Base-by-base conservation (phyloP, 2,329 filamentous ascomycete genomes). In the Monosporascus sp. region DNA sequence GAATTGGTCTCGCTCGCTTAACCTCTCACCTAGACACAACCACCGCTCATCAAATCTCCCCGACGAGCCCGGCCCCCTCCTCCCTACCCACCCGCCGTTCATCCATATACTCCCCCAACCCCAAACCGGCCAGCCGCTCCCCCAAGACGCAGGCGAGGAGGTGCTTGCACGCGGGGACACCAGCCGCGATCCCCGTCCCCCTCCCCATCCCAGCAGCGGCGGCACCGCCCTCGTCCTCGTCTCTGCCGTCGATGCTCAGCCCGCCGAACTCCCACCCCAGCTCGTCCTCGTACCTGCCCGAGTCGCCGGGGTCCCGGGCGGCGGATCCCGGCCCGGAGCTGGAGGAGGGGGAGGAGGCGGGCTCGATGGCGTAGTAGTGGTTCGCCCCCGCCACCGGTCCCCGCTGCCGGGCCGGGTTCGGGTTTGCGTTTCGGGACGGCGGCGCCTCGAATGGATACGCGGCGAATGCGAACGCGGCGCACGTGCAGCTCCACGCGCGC, bases 401-500 rank as follows among this genome's bases (percentile, higher is more conserved):
- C 31, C 31, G 31, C 5, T 34, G 31, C 31, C 31, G 11, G 11
- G 11, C 31, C 48, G 50, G 54, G 17, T 61, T 57, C 24, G 50
- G 16, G 48, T 41, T 38, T 37, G 9, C 31, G 31, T 34, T 14
- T 11, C 4, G 31, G 11, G 31, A 34, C 31, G 31, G 11, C 31
- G 31, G 31, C 31, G 50, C 56, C 22, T 64, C 49, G 19, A 71
- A 69, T 2, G 78, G 76, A 61, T 91, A 92, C 2, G 86, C 82
- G 20, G 86, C 77, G 57, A 95, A 86, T 0, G 87, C 80, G 69
- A 97, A 97, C 1, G 85, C 86, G 3, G 91, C 87, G 73, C 94
- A 99, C 1, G 84, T 90, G 71, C 94, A 99, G 69, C 88, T 91
- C 94, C 94, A 97, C 1, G 87, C 83, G 1, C 69, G 62, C 1